These are phyloP conservation scores for Lachancea dasiensis DNA, from an alignment of 805 yeast species.

Conservation along the genomic window DNA sequence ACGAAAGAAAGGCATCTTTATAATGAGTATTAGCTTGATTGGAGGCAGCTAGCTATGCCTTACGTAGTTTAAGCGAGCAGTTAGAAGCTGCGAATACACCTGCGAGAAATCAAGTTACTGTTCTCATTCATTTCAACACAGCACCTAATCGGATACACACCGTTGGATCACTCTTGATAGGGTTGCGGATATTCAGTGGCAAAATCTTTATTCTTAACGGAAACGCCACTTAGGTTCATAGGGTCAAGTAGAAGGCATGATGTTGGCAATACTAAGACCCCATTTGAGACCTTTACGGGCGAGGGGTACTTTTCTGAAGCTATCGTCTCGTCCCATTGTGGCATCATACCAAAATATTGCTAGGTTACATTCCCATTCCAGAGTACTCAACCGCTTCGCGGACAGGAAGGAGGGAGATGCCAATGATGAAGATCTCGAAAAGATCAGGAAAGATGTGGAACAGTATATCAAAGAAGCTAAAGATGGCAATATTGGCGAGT, in stretches of 20 bases:
- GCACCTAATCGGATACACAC: no score
- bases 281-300: not conserved
- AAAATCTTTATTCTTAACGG: no score
- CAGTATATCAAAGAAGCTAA: slow-evolving; percentile 21
- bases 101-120: no score
- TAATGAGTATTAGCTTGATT: no score
- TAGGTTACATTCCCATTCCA: slow-evolving; percentile 3
- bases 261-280: slow-evolving; percentile 4
- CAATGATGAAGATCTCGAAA: slow-evolving; percentile 23
- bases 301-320: not conserved
- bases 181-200: slow-evolving; percentile 1
- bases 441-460: slow-evolving; percentile 20
- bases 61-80: no score
- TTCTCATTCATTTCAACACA: no score
- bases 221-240: not conserved
- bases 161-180: not conserved
- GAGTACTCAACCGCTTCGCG: not conserved
- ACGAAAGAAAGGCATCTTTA: no score
- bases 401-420: slow-evolving; percentile 13
- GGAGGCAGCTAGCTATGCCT: no score
- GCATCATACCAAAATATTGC: not conserved
- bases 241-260: not conserved
- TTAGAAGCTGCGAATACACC: no score
- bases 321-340: not conserved
- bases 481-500: slow-evolving; percentile 12